A percentile compares a stretch with the other conserved stretches of the same genome.
These are phyloP conservation scores for Sphaerosporella brunnea DNA, from an alignment of 495 filamentous ascomycete species.

Conservation along the genomic window DNA sequence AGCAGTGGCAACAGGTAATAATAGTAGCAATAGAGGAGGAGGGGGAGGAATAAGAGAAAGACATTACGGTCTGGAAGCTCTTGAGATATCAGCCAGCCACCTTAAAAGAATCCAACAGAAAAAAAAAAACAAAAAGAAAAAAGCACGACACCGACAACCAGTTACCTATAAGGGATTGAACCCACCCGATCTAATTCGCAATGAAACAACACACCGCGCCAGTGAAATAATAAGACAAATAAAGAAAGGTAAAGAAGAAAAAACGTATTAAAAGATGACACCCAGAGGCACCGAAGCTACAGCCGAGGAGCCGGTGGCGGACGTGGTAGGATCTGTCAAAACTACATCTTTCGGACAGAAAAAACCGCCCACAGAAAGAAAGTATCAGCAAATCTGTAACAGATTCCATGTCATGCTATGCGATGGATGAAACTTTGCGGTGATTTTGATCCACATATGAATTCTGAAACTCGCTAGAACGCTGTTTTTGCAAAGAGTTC, in stretches of 20 bases:
- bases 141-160: neutral
- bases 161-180: neutral
- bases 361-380: neutral
- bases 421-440: neutral
- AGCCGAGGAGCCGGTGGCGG: too few species aligned
- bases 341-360: neutral
- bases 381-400: neutral
- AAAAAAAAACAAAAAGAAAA: neutral
- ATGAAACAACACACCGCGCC: neutral
- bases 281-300: neutral
- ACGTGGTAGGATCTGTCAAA: neutral
- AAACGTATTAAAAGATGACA: neutral
- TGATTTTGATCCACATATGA: neutral
- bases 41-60: too few species aligned
- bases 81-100: neutral
- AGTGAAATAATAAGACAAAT: neutral
- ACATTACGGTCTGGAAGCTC: too few species aligned
- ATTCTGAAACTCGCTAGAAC: neutral
- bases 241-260: neutral
- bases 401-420: neutral
- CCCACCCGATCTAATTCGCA: neutral
- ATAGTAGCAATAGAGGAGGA: too few species aligned
- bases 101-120: neutral
- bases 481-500: constrained; percentile 1
- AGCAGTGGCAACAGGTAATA: too few species aligned